Evolutionary conservation across 345 rosid genomes (phyloP).

Genomic region (Murraya koenigii): DNA sequence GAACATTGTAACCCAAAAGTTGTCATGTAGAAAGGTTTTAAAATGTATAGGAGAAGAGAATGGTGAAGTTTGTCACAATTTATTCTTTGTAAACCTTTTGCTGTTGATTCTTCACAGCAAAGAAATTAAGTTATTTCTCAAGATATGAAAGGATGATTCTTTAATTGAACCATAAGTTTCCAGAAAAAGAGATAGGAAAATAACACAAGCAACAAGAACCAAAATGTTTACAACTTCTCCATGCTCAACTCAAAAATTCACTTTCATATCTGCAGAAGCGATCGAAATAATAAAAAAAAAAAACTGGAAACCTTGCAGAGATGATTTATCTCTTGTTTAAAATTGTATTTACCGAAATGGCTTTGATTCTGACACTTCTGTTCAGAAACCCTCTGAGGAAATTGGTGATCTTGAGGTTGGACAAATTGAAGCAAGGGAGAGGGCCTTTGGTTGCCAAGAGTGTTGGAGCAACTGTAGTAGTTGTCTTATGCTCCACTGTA

Average conservation of each 20-base stretch:
- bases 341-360: constrained; percentile 40
- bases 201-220: background rate
- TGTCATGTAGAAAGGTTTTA: too few relatives aligned
- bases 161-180: constrained; percentile 14
- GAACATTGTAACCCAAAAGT: too few relatives aligned
- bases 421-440: constrained; percentile 39
- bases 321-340: constrained; percentile 44
- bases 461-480: constrained; percentile 36
- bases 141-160: constrained; percentile 27
- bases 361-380: constrained; percentile 26
- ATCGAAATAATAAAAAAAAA: background rate
- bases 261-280: background rate
- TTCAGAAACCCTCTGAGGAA: constrained; percentile 39
- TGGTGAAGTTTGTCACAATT: background rate
- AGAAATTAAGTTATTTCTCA: background rate
- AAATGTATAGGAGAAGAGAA: too few relatives aligned
- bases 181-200: constrained; percentile 5
- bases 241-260: background rate
- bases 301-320: background rate
- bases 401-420: constrained; percentile 36
- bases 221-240: too few relatives aligned
- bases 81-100: background rate
- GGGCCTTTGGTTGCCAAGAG: constrained; percentile 43
- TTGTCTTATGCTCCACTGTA: constrained; percentile 33
- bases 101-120: background rate